A percentile compares a stretch with the other conserved stretches of the same genome.
phyloP scores from a whole-genome alignment of 805 yeast species.

The Cyberlindnera maritima region DNA sequence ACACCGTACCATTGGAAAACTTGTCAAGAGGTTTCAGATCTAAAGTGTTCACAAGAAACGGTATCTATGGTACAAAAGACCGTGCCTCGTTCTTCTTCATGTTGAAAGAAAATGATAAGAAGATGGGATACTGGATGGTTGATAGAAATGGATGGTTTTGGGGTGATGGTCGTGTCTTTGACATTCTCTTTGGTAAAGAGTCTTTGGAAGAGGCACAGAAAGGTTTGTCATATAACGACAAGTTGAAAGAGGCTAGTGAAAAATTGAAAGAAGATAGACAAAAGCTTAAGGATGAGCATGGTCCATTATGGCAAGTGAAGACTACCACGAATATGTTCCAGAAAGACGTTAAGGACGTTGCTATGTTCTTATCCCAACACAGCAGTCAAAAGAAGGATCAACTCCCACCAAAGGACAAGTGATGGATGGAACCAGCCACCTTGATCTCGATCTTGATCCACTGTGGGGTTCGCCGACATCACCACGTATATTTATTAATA shows the following conservation, averaged over 20 bases:
- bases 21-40: slow-evolving; percentile 57
- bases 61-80: slow-evolving; percentile 82
- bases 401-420: slow-evolving; percentile 4
- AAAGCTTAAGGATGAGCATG: slow-evolving; percentile 22
- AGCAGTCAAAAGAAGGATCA: slow-evolving; percentile 3
- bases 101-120: slow-evolving; percentile 53
- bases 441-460: neutral
- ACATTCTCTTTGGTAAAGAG: slow-evolving; percentile 78
- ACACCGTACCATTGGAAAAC: slow-evolving; percentile 58
- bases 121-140: slow-evolving; percentile 60
- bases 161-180: slow-evolving; percentile 89
- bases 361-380: slow-evolving; percentile 14
- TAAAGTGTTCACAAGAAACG: slow-evolving; percentile 83
- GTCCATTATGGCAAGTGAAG: slow-evolving; percentile 25
- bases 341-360: slow-evolving; percentile 22
- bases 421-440: neutral
- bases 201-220: slow-evolving; percentile 68
- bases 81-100: slow-evolving; percentile 71
- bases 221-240: slow-evolving; percentile 24
- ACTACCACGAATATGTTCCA: slow-evolving; percentile 19
- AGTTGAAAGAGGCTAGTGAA: slow-evolving; percentile 23
- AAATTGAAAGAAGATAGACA: slow-evolving; percentile 19
- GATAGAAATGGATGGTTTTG: slow-evolving; percentile 88
- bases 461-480: no score
- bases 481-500: no score